phyloP scores from a whole-genome alignment of 495 filamentous ascomycete species.

The Neurospora pannonica region DNA sequence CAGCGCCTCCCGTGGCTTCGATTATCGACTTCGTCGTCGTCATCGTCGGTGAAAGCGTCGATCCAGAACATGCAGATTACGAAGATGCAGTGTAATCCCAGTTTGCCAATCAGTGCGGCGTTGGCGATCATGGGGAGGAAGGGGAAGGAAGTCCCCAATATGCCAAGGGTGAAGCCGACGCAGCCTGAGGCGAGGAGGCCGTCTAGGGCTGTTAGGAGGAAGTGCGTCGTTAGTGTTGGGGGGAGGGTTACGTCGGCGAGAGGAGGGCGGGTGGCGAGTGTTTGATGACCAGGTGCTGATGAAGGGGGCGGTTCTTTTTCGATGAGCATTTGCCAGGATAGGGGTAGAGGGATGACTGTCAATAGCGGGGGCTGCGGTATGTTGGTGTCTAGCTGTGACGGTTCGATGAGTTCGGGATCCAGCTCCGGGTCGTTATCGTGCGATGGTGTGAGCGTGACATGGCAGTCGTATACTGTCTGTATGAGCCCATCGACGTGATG shows the following conservation, averaged over 20 bases:
- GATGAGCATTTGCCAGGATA: constrained; percentile 14
- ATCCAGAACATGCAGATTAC: constrained; percentile 11
- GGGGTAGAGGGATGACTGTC: constrained; percentile 1
- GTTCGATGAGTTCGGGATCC: background rate
- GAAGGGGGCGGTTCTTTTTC: constrained; percentile 3
- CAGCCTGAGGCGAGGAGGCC: constrained; percentile 13
- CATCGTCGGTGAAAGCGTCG: background rate
- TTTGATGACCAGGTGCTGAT: background rate
- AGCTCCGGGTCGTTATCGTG: background rate
- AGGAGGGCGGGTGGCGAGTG: constrained; percentile 5
- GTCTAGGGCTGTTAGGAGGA: constrained; percentile 15
- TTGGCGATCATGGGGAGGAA: constrained; percentile 7
- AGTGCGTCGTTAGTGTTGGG: constrained; percentile 2
- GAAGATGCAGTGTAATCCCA: constrained; percentile 10
- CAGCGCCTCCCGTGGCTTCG: background rate
- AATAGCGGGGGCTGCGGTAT: background rate
- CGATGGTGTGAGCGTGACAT: constrained; percentile 4
- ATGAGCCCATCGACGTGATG: background rate
- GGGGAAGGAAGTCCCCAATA: constrained; percentile 11
- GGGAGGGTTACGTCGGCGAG: constrained; percentile 10
- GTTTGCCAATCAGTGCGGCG: constrained; percentile 6
- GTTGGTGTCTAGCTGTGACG: background rate
- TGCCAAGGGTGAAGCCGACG: constrained; percentile 12
- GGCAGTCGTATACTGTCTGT: constrained; percentile 14
- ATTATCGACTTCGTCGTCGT: background rate